Percentiles rank a stretch among this genome's conserved stretches.
These are phyloP conservation scores for Nannizziopsis arthrosporioides DNA, from an alignment of 2,329 filamentous ascomycete genomes.

Conservation along the genomic window DNA sequence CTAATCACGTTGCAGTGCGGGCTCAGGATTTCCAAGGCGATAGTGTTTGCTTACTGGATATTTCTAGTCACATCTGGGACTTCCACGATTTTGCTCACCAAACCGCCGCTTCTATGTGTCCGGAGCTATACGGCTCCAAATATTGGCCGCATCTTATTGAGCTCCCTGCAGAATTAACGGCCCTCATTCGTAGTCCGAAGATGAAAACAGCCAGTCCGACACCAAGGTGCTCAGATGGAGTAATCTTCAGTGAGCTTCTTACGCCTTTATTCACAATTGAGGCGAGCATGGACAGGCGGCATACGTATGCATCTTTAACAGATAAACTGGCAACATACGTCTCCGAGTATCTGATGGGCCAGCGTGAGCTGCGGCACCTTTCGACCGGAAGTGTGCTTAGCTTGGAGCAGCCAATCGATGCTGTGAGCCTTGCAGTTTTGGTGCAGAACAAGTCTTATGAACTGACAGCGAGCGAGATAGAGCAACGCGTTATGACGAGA, in stretches of 20 bases:
- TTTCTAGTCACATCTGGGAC: slow-evolving; percentile 1
- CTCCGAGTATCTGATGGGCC: slow-evolving; percentile 6
- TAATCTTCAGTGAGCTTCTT: slow-evolving; percentile 9
- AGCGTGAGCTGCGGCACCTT: slow-evolving; percentile 4
- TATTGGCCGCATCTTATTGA: slow-evolving; percentile 4
- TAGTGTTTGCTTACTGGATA: neutral
- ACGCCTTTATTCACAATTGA: slow-evolving; percentile 6
- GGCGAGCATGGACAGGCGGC: neutral
- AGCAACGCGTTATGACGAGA: slow-evolving; percentile 8
- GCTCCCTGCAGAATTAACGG: slow-evolving; percentile 3
- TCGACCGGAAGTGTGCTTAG: slow-evolving; percentile 4
- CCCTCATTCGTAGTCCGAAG: slow-evolving; percentile 3
- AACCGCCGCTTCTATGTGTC: slow-evolving; percentile 1
- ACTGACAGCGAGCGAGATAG: slow-evolving; percentile 9
- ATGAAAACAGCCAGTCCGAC: slow-evolving; percentile 9
- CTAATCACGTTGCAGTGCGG: slow-evolving; percentile 1
- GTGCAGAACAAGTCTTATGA: slow-evolving; percentile 10
- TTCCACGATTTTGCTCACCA: slow-evolving; percentile 9
- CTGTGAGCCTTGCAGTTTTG: slow-evolving; percentile 2
- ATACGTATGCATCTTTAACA: slow-evolving; percentile 7
- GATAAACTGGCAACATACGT: slow-evolving; percentile 2
- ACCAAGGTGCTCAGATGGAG: slow-evolving; percentile 5
- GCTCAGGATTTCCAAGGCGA: slow-evolving; percentile 2
- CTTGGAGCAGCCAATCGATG: neutral
- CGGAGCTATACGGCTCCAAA: slow-evolving; percentile 8